phyloP scores from a whole-genome alignment of 2,329 filamentous ascomycete genomes.

The Fusarium devonianum region DNA sequence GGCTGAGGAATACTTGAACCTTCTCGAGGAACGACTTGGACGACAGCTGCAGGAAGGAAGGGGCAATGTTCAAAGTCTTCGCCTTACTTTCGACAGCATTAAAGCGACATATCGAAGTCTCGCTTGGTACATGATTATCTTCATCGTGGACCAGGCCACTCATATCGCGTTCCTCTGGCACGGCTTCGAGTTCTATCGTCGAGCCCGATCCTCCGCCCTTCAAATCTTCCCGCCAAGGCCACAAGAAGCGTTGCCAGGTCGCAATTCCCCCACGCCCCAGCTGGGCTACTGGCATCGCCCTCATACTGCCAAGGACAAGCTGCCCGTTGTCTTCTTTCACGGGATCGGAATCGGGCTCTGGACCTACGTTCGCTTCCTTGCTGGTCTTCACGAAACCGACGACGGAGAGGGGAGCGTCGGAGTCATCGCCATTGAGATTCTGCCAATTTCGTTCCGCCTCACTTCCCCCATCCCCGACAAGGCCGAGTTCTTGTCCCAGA shows the following conservation, averaged over 20 bases:
- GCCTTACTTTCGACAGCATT: slow-evolving; percentile 72
- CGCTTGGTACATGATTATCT: slow-evolving; percentile 68
- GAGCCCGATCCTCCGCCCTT: slow-evolving; percentile 36
- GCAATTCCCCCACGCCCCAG: slow-evolving; percentile 55
- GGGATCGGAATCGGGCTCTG: slow-evolving; percentile 74
- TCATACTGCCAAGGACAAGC: slow-evolving; percentile 56
- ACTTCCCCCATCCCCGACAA: slow-evolving; percentile 60
- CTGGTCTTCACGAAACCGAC: slow-evolving; percentile 53
- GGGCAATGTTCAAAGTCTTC: slow-evolving; percentile 63
- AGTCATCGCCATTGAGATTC: slow-evolving; percentile 70
- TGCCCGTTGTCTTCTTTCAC: slow-evolving; percentile 73
- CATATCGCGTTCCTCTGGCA: slow-evolving; percentile 54
- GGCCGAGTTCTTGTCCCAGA: slow-evolving; percentile 62
- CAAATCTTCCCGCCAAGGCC: slow-evolving; percentile 66
- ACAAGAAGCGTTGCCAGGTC: slow-evolving; percentile 54
- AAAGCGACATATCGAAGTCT: slow-evolving; percentile 67
- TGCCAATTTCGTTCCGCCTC: slow-evolving; percentile 70
- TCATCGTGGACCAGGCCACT: slow-evolving; percentile 61
- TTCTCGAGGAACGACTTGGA: slow-evolving; percentile 62
- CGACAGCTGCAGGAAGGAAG: slow-evolving; percentile 59
- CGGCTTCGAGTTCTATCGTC: slow-evolving; percentile 61
- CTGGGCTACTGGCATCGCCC: slow-evolving; percentile 72
- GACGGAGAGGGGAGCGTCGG: slow-evolving; percentile 57
- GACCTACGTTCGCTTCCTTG: slow-evolving; percentile 66
- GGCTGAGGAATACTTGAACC: slow-evolving; percentile 56